Conservation (phyloP, 192 early-diverging fungal species). For the Piromyces finnis region DNA sequence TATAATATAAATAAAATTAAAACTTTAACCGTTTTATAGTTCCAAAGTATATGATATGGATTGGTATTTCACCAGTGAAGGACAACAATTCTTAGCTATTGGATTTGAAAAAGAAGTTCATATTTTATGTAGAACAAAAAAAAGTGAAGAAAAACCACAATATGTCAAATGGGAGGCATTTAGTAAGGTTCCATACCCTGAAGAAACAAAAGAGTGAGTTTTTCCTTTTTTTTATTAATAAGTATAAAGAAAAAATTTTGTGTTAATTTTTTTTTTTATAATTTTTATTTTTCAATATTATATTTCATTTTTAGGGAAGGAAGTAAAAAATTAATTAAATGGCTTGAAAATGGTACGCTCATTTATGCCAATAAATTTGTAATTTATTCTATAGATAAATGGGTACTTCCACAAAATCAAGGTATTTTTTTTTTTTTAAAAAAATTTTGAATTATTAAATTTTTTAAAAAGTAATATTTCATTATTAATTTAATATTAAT, state of each 20-base stretch:
- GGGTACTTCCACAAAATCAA: background rate
- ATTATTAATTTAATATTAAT: too few species aligned
- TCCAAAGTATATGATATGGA: constrained; percentile 18
- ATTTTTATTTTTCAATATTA: too few species aligned
- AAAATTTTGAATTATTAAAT: too few species aligned
- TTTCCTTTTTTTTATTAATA: too few species aligned
- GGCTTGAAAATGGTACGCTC: background rate
- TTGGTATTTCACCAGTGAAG: constrained; percentile 60
- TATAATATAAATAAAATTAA: too few species aligned
- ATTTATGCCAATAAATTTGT: background rate
- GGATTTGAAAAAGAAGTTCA: constrained; percentile 25
- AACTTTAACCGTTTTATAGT: too few species aligned
- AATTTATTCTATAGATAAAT: background rate
- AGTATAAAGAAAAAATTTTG: too few species aligned
- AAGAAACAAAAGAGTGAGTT: background rate
- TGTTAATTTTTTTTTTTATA: too few species aligned
- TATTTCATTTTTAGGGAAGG: background rate
- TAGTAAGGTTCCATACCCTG: background rate
- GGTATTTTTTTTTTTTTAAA: too few species aligned
- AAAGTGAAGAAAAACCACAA: background rate
- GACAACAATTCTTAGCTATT: constrained; percentile 50
- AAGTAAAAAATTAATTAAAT: background rate
- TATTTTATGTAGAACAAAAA: constrained; percentile 23
- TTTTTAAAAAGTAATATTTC: too few species aligned
- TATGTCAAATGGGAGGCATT: background rate